Evolutionary conservation across 306 rosid genomes (phyloP), one percentile per base, ranked within the genome.

Genomic region (Cercis canadensis): DNA sequence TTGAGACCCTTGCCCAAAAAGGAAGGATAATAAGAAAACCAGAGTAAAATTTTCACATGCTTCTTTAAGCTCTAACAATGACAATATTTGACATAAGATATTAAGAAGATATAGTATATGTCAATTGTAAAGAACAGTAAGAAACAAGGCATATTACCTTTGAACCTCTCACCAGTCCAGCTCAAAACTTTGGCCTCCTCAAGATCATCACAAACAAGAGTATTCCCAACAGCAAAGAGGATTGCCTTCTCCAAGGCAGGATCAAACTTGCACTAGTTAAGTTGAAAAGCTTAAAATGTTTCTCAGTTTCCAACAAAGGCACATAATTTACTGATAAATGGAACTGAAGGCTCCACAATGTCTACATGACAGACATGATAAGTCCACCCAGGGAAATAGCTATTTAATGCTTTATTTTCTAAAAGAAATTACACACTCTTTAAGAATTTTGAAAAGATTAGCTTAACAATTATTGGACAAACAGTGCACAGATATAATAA

Each of bases 161-260:
- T 95, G 78, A 84, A 82, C 84, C 99, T 85, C 81, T 95, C 99
- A 50, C 97, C 99, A 53, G 83, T 87, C 99, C 99, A 95, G 86
- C 97, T 85, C 62, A 95, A 89, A 69, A 47, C 79, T 90, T 95
- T 95, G 72, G 99, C 99, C 80, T 95, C 96, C 65, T 88, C 90
- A 63, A 95, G 97, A 18, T 86, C 87, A 11, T 95, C 99, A 82
- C 99, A 95, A 69, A 95, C 99, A 72, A 95, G 97, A 52, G 97
- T 92, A 86, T 89, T 95, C 59, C 96, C 99, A 62, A 95, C 99
- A 71, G 99, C 92, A 77, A 81, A 95, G 62, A 95, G 80, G 92
- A 95, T 77, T 77, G 99, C 97, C 81, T 88, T 95, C 92, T 95
- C 99, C 90, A 91, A 81, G 68, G 83, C 87, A 70, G 88, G 90